Conservation (phyloP, 176 grass and related monocot species). For the Triticum dicoccoides region DNA sequence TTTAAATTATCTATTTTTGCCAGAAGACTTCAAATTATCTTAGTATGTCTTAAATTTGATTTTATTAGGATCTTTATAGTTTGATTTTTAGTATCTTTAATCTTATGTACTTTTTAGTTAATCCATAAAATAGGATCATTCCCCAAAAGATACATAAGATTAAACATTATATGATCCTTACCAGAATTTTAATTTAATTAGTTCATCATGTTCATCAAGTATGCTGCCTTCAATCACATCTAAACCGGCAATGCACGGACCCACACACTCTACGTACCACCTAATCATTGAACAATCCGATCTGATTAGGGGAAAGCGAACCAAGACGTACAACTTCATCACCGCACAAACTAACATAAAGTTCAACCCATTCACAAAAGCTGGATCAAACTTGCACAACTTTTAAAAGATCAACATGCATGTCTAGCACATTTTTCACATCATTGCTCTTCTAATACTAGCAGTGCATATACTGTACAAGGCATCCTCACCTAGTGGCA, state of each 20-base stretch:
- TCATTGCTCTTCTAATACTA: neutral
- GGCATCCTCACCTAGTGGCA: constrained; percentile 11
- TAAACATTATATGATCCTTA: neutral
- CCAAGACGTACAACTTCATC: neutral
- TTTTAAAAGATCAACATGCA: neutral
- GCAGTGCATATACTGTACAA: neutral
- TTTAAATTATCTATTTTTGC: too few species aligned
- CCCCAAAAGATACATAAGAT: too few species aligned
- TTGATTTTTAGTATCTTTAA: too few species aligned
- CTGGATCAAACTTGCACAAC: neutral
- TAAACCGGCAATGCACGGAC: constrained; percentile 14
- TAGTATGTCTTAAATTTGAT: too few species aligned
- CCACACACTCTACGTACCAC: neutral
- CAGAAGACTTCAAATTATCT: too few species aligned
- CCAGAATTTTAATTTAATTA: neutral
- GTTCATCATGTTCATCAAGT: neutral
- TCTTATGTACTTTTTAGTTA: too few species aligned
- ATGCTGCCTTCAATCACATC: neutral
- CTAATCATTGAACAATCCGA: constrained; percentile 12
- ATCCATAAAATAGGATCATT: too few species aligned
- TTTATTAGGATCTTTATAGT: too few species aligned
- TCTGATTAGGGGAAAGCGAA: neutral
- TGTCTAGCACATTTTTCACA: constrained; percentile 18
- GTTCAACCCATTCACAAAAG: neutral
- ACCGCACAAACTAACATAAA: neutral